Base-by-base conservation (phyloP, 371 early-diverging fungal species). In the Mucor velutinosus region DNA sequence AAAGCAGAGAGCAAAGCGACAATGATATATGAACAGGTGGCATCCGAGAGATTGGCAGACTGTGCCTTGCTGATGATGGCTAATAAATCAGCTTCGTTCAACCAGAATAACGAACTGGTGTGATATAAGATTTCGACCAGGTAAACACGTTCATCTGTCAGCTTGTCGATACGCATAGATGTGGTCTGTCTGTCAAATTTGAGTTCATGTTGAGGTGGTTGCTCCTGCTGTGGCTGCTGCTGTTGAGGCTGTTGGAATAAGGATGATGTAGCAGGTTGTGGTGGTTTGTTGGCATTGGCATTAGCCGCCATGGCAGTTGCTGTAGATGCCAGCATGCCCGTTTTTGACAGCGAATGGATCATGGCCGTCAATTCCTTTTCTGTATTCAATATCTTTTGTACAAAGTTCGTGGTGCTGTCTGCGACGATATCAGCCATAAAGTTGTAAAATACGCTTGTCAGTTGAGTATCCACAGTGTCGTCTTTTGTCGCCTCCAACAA, bases 401-500 rank as follows among this genome's bases (percentile, higher is more conserved):
- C 57, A 57, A 32, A 29, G 39, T 49, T n/a, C 14, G 49, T 49
- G 49, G 21, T 49, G 49, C 37, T 58, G 53, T 66, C 66, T 45
- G 8, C 35, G 12, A 58, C 72, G 27, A 78, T 35, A 12, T 62
- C 74, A 7, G 57, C 68, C 66, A 81, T 74, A 47, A 77, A 75
- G 7, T 69, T 60, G 19, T 60, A 82, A 74, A 60, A 86, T 17
- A 65, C 69, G 27, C 60, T 70, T 33, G 88, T 85, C 29, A 89
- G 76, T 7, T 78, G 70, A 39, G 76, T 72, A 4, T 84, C 79
- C 1, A 89, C 74, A 3, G 74, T 67, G 0, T 62, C 61, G 35
- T 88, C 85, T 23, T 80, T 80, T 27, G 84, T 81, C 39, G 81
- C 85, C 30, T 84, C 82, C 49, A 95, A 65, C 51, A 96, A 77